Conservation (phyloP, 345 rosid species). For the Aquilaria yunnanensis region DNA sequence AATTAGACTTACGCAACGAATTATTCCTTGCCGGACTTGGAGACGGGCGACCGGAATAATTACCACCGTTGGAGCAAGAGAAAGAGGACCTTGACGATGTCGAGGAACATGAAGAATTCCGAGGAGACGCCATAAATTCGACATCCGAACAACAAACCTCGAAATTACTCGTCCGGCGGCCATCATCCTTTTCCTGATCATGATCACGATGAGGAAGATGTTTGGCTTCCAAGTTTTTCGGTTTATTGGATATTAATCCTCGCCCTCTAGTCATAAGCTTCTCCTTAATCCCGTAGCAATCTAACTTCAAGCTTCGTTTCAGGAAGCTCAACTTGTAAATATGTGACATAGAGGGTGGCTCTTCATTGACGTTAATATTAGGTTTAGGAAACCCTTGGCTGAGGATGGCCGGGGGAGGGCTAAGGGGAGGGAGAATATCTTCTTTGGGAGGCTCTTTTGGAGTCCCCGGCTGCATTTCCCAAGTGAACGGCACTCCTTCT, state of each 20-base stretch:
- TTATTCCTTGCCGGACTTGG: slow-evolving; percentile 13
- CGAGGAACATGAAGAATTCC: slow-evolving; percentile 29
- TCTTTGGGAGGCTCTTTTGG: slow-evolving; percentile 32
- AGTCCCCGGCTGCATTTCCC: slow-evolving; percentile 66
- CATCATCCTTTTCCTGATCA: not conserved
- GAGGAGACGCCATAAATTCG: slow-evolving; percentile 16
- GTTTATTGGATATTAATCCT: slow-evolving; percentile 1
- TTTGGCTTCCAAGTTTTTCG: not conserved
- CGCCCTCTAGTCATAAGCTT: slow-evolving; percentile 28
- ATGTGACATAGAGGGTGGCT: slow-evolving; percentile 22
- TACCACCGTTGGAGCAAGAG: slow-evolving; percentile 19
- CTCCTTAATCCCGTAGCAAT: too few relatives aligned
- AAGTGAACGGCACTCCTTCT: slow-evolving; percentile 48
- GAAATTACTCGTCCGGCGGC: slow-evolving; percentile 1
- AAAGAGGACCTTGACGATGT: slow-evolving; percentile 23
- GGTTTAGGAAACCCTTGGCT: slow-evolving; percentile 56
- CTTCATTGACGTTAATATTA: slow-evolving; percentile 19
- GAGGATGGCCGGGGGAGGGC: slow-evolving; percentile 68
- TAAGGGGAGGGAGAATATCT: slow-evolving; percentile 30
- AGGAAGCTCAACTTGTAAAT: slow-evolving; percentile 23
- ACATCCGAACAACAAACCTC: slow-evolving; percentile 22
- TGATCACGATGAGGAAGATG: not conserved
- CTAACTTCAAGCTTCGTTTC: too few relatives aligned
- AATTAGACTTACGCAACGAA: slow-evolving; percentile 16
- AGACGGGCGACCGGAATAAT: slow-evolving; percentile 12